Conservation (phyloP, 2,329 filamentous ascomycete species). For the Chrysosporium queenslandicum region DNA sequence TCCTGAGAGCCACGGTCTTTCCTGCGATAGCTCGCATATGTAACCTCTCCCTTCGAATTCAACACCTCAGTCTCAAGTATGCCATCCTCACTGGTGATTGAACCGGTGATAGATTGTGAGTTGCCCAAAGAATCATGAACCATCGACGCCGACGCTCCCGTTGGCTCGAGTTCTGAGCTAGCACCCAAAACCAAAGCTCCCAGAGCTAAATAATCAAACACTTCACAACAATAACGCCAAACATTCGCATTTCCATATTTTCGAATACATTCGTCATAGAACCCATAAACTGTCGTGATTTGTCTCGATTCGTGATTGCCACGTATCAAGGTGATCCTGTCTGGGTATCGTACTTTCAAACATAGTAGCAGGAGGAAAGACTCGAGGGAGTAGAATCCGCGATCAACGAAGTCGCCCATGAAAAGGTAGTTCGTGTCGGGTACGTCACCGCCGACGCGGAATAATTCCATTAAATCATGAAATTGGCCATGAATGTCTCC, state of each 20-base stretch:
- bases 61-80: conserved; percentile 90
- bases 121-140: not conserved
- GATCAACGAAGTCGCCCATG: conserved; percentile 94
- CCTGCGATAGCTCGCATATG: conserved; percentile 45
- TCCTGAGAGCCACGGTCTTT: conserved; percentile 27
- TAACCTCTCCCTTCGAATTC: conserved; percentile 69
- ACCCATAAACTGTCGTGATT: conserved; percentile 96
- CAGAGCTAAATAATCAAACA: conserved; percentile 96
- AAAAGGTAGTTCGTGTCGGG: conserved; percentile 98
- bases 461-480: conserved; percentile 59
- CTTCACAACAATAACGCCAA: conserved; percentile 99
- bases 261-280: conserved; percentile 94
- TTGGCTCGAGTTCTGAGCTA: conserved; percentile 51
- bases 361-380: conserved; percentile 96
- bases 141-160: conserved; percentile 43
- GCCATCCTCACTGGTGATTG: conserved; percentile 42
- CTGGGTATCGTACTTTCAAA: conserved; percentile 90
- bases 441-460: conserved; percentile 93
- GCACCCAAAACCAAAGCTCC: conserved; percentile 99
- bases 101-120: conserved; percentile 7
- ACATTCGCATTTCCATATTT: conserved; percentile 99
- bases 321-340: conserved; percentile 89
- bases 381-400: conserved; percentile 96
- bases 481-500: conserved; percentile 60
- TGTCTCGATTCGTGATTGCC: conserved; percentile 97